Base-by-base conservation (phyloP, 1,284 basidiomycete genomes). In the Grifola frondosa region DNA sequence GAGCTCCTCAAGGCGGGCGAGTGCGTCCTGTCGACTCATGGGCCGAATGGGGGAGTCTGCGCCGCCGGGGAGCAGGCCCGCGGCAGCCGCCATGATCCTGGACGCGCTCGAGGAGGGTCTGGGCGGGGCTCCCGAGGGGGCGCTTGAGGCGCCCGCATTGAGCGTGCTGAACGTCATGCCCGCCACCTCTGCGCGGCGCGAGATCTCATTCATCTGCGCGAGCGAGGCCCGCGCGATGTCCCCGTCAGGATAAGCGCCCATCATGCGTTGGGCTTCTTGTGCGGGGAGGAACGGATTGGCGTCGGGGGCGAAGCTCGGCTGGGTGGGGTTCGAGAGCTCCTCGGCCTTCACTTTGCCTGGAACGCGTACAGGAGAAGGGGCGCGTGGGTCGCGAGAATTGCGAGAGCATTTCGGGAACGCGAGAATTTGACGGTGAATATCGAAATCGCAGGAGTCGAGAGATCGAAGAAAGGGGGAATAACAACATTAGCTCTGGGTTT, bases 121-220 rank as follows among this genome's bases (percentile, higher is more conserved):
- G 22, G 46, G 36, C 45, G 40, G 50, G 36, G 31, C 42, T 19
- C 53, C 37, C 5, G 46, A 45, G 30, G 54, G 42, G 30, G 44
- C 40, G 37, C 16, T 36, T 6, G 46, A 17, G 24, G 28, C 22
- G 13, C 1, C 5, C 20, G 52, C 41, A 11, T 42, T 48, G 16
- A 49, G 35, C 16, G 48, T 57, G 20, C 49, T 44, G 62, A 77
- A 74, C 29, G 65, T 61, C 68, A 67, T 60, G 4, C 70, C 67
- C 30, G 62, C 66, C 40, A 59, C 65, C 56, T 70, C 68, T 17
- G 80, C 81, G 23, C 82, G 72, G 36, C 81, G 68, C 20, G 82
- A 82, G 49, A 85, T 76, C 60, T 88, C 84, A 63, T 80, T 88
- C 79, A 90, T 84, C 61, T 87, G 84, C 52, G 78, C 73, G 50